Conservation (phyloP, 2,329 filamentous ascomycete genomes). For the Colletotrichum salicis region DNA sequence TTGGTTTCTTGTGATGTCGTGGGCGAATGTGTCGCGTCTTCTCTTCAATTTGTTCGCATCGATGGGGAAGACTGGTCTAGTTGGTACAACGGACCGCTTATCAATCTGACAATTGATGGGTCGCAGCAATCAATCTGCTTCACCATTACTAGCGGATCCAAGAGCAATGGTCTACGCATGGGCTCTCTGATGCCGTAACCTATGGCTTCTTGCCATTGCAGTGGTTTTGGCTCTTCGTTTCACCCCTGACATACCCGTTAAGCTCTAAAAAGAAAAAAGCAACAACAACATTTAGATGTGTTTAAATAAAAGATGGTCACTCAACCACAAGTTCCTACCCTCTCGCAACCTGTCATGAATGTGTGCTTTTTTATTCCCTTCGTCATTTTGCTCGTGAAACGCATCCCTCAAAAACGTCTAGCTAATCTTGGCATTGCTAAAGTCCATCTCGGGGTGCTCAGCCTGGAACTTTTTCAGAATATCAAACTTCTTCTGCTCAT, state of each 20-base stretch:
- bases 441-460: conserved; percentile 79
- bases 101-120: conserved; percentile 62
- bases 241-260: conserved; percentile 65
- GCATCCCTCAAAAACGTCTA: background rate
- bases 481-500: conserved; percentile 95
- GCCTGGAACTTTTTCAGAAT: conserved; percentile 92
- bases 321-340: background rate
- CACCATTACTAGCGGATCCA: conserved; percentile 65
- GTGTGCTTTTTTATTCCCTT: background rate
- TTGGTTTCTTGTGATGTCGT: background rate
- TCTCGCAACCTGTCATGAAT: background rate
- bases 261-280: background rate
- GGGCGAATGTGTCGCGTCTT: no score
- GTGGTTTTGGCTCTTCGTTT: conserved; percentile 72
- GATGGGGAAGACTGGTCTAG: background rate
- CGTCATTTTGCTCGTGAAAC: background rate
- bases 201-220: conserved; percentile 38
- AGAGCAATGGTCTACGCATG: conserved; percentile 58
- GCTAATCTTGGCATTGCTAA: conserved; percentile 74
- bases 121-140: conserved; percentile 65
- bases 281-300: conserved; percentile 11
- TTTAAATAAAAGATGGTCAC: conserved; percentile 4
- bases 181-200: conserved; percentile 70
- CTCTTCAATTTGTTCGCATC: background rate
- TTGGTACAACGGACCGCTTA: conserved; percentile 48